Conservation (phyloP, 1,139 yeast genomes). For the Citeromyces hawaiiensis region DNA sequence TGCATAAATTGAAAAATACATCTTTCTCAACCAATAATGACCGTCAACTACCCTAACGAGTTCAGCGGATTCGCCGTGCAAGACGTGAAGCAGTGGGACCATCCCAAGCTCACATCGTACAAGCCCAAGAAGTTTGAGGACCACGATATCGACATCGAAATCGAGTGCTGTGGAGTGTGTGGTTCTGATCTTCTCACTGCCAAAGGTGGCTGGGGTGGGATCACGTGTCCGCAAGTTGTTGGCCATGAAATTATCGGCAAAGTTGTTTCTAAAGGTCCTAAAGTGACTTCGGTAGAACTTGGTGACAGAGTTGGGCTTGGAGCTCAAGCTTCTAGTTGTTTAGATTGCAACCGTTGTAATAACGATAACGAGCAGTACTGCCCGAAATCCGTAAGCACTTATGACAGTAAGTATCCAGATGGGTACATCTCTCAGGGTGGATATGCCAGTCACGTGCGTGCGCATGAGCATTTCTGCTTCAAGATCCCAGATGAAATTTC, state of each 20-base stretch:
- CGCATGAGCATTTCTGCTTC: slow-evolving; percentile 37
- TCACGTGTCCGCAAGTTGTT: slow-evolving; percentile 19
- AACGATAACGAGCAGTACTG: slow-evolving; percentile 37
- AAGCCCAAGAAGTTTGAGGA: slow-evolving; percentile 37
- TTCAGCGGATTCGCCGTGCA: slow-evolving; percentile 30
- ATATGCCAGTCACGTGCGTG: slow-evolving; percentile 42
- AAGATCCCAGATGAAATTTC: slow-evolving; percentile 41
- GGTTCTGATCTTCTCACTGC: slow-evolving; percentile 37
- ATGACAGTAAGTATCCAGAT: slow-evolving; percentile 25
- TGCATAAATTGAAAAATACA: not conserved
- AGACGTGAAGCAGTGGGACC: slow-evolving; percentile 26
- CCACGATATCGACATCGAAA: slow-evolving; percentile 35
- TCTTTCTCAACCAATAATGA: not conserved
- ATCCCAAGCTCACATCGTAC: slow-evolving; percentile 24
- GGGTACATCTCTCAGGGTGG: slow-evolving; percentile 41
- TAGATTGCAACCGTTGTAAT: slow-evolving; percentile 22
- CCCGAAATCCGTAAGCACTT: slow-evolving; percentile 26
- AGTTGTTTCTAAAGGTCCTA: slow-evolving; percentile 28
- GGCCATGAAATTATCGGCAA: slow-evolving; percentile 37
- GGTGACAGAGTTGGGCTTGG: slow-evolving; percentile 59
- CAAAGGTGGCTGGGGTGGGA: slow-evolving; percentile 26
- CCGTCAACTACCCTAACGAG: slow-evolving; percentile 21
- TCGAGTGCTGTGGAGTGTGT: slow-evolving; percentile 44
- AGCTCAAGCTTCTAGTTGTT: slow-evolving; percentile 36
- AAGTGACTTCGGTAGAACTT: slow-evolving; percentile 27